Base-by-base conservation (phyloP, 345 rosid species). In the Sisymbrium altissimum region DNA sequence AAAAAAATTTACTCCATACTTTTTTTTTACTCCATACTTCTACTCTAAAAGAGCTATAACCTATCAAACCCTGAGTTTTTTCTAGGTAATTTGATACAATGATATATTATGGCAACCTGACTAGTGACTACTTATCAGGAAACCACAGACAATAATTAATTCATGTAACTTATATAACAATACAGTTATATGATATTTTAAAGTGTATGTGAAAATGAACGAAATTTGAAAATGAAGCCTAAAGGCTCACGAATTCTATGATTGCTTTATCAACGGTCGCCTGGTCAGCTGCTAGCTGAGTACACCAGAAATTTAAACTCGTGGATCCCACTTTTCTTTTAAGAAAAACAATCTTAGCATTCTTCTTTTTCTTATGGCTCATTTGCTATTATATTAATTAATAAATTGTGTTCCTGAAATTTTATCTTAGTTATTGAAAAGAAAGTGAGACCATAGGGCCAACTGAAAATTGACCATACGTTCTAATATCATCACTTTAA, bases 201-300 rank as follows among this genome's bases (percentile, higher is more conserved):
- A 48, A 48, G 15, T 49, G 57, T 12, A 57, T 7, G 23, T 15
- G 61, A 4, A 36, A 56, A 4, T 6, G 21, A 29, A 49, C 1
- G 38, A 46, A n/a, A 17, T 65, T 48, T 66, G 66, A 56, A 73
- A 23, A 48, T 13, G 57, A 56, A 64, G 57, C 48, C 38, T 44
- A 14, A 13, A 30, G 29, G 64, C 77, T 73, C 57, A 45, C 59
- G 14, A 66, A 45, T 50, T 30, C 4, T 49, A 61, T 68, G 64
- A 61, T 75, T 62, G 58, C 64, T 68, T 52, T 52, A 60, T 53
- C 69, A 75, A 75, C 74, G 79, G 79, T 75, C 79, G 70, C 38
- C 70, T 62, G 64, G 13, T 68, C 74, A 75, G 69, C 79, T 68
- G 69, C 79, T 68, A 27, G 44, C 61, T 19, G 44, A 56, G 13